Percentiles rank a stretch among this genome's conserved stretches.
Conservation (phyloP, 2,329 filamentous ascomycete genomes). For the Leptographium radiaticola region DNA sequence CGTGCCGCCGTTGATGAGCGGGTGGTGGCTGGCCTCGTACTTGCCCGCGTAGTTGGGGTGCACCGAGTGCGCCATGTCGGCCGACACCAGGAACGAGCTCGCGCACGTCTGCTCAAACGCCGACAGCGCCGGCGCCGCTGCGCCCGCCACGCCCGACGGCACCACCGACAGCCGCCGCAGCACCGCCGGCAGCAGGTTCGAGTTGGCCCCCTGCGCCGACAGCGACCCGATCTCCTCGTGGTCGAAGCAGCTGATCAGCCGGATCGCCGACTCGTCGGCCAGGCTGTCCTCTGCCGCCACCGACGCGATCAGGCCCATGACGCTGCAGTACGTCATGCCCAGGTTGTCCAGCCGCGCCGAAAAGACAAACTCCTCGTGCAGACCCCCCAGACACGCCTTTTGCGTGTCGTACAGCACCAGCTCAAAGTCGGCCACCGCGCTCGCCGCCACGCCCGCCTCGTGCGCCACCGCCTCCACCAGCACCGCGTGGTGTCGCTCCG, state of each 20-base stretch:
- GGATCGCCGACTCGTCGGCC: slow-evolving; percentile 57
- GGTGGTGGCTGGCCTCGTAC: slow-evolving; percentile 82
- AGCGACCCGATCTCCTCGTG: slow-evolving; percentile 94
- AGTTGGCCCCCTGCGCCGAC: slow-evolving; percentile 87
- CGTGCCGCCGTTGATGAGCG: slow-evolving; percentile 90
- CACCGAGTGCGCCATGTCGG: slow-evolving; percentile 94
- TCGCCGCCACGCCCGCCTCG: slow-evolving; percentile 56
- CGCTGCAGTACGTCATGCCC: slow-evolving; percentile 89
- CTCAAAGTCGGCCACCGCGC: slow-evolving; percentile 83
- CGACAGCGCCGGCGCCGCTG: too few species aligned
- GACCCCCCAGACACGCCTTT: slow-evolving; percentile 73
- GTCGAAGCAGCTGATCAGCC: slow-evolving; percentile 89
- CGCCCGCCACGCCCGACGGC: too few species aligned
- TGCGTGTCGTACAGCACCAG: slow-evolving; percentile 96
- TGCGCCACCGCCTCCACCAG: slow-evolving; percentile 75
- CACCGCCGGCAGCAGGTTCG: slow-evolving; percentile 78
- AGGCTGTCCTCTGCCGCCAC: slow-evolving; percentile 50
- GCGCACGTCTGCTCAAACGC: slow-evolving; percentile 89
- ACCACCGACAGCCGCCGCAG: slow-evolving; percentile 76
- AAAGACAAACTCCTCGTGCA: slow-evolving; percentile 91
- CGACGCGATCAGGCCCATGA: slow-evolving; percentile 74
- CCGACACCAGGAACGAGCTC: slow-evolving; percentile 85
- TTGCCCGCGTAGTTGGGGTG: slow-evolving; percentile 91
- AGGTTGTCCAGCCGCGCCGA: slow-evolving; percentile 93
- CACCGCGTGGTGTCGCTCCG: slow-evolving; percentile 77